Evolutionary conservation across 2,329 filamentous ascomycete genomes (phyloP), one percentile per base, ranked within the genome.

Genomic region (Metarhizium humberi): DNA sequence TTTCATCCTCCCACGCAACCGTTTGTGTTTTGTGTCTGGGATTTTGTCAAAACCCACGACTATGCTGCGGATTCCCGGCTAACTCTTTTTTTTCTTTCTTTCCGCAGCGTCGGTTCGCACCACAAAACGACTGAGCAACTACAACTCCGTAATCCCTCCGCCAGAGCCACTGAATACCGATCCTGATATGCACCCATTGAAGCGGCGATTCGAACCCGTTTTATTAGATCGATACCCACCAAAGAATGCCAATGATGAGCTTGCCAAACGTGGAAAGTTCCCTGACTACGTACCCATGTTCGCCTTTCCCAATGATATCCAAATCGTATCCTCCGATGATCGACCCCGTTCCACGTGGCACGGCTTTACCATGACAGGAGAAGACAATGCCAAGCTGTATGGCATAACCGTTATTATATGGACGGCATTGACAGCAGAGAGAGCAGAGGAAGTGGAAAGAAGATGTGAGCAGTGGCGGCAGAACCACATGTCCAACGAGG

Each of bases 231-330:
- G 92, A 69, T 97, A 97, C 64, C 94, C 94, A 7, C 87, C 90
- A 16, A 90, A 90, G 67, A 82, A 84, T 60, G 87, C 90, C 66
- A 78, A 84, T 25, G 91, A 96, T 56, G 92, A 96, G 62, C 72
- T 87, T 52, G 83, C 88, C 62, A 81, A 87, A 64, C 81, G 94
- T 65, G 91, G 90, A 54, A 86, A 82, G 56, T 97, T 99, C 66
- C 94, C 94, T 1, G 94, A 99, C 67, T 99, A 96, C 65, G 90
- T 99, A 18, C 94, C 94, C 55, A 97, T 99, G 94, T 99, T 99
- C 71, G 92, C 94, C 54, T 99, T 97, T 65, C 94, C 94, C 49
- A 96, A 97, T 71, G 94, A 99, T 69, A 94, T 99, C 63, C 91
- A 91, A 60, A 94, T 99, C 53, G 90, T 97, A 10, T 96, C 94